These are phyloP conservation scores for Trametes gibbosa DNA, from an alignment of 768 basidiomycete species.

Conservation along the genomic window DNA sequence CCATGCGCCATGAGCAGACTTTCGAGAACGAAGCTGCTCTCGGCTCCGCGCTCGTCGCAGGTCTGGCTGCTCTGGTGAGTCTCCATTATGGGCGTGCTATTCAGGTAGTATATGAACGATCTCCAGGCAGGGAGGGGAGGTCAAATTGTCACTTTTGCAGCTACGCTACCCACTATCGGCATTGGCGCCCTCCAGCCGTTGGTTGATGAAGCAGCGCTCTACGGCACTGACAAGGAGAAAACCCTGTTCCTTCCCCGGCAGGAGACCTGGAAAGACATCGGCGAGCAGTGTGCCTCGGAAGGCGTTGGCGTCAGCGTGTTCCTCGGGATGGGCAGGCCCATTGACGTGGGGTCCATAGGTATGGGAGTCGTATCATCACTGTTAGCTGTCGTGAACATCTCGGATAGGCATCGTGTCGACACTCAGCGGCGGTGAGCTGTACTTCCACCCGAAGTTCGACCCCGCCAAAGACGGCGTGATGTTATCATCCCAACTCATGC, in stretches of 20 bases:
- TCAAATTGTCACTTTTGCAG: slow-evolving; percentile 71
- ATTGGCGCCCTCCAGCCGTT: slow-evolving; percentile 62
- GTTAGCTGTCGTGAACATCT: slow-evolving; percentile 4
- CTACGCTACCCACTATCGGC: slow-evolving; percentile 67
- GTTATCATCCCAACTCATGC: slow-evolving; percentile 72
- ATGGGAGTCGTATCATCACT: slow-evolving; percentile 18
- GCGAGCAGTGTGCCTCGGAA: slow-evolving; percentile 83
- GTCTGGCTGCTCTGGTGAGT: slow-evolving; percentile 53
- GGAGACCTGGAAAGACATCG: slow-evolving; percentile 75
- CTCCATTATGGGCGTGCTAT: background rate
- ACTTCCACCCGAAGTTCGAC: slow-evolving; percentile 90
- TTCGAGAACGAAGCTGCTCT: slow-evolving; percentile 58
- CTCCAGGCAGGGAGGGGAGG: slow-evolving; percentile 69
- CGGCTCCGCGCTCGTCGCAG: slow-evolving; percentile 72
- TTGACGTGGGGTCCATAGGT: slow-evolving; percentile 89
- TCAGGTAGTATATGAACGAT: background rate
- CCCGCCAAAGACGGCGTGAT: slow-evolving; percentile 59
- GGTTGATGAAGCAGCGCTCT: slow-evolving; percentile 60
- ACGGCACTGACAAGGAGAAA: slow-evolving; percentile 86
- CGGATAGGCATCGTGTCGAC: slow-evolving; percentile 58
- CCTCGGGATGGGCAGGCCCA: slow-evolving; percentile 72
- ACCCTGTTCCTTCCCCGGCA: slow-evolving; percentile 77
- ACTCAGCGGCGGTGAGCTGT: slow-evolving; percentile 85
- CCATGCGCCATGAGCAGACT: slow-evolving; percentile 54
- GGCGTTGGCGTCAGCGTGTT: slow-evolving; percentile 92